These are phyloP conservation scores for Monilinia aucupariae DNA, from an alignment of 2,329 filamentous ascomycete genomes.

Conservation along the genomic window DNA sequence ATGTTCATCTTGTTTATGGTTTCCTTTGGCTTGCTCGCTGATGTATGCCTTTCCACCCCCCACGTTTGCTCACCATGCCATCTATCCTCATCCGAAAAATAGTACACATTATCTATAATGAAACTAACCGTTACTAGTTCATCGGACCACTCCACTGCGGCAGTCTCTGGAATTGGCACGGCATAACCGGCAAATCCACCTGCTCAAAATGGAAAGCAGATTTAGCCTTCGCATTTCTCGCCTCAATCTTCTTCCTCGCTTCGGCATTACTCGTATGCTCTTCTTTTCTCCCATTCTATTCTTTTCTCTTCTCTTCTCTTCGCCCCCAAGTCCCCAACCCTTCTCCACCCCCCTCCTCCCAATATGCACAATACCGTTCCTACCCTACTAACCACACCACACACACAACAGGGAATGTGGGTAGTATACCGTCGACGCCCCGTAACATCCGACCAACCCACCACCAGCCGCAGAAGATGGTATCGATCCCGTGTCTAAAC, in stretches of 20 bases:
- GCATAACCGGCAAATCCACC: conserved; percentile 67
- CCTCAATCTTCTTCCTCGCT: conserved; percentile 26
- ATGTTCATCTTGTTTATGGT: conserved; percentile 59
- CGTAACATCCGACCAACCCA: not conserved
- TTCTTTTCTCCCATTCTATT: conserved; percentile 27
- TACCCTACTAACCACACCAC: too few relatives aligned
- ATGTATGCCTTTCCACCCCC: not conserved
- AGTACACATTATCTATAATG: not conserved
- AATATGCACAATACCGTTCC: too few relatives aligned
- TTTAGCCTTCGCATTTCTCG: conserved; percentile 29
- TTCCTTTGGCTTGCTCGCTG: conserved; percentile 41
- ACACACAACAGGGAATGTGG: conserved; percentile 13
- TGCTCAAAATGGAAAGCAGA: conserved; percentile 66
- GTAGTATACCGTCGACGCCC: conserved; percentile 15
- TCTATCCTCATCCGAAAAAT: too few relatives aligned
- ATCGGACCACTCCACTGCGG: conserved; percentile 81
- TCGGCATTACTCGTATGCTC: conserved; percentile 24
- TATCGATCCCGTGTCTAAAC: conserved; percentile 17
- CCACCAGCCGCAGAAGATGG: conserved; percentile 14
- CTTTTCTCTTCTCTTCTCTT: conserved; percentile 23
- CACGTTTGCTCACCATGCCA: not conserved
- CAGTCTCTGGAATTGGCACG: conserved; percentile 73
- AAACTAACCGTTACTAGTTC: conserved; percentile 30
- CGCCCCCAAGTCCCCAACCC: conserved; percentile 25
- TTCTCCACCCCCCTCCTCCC: conserved; percentile 50